These are phyloP conservation scores for Alternaria atra DNA, from an alignment of 2,329 filamentous ascomycete genomes.

Conservation along the genomic window DNA sequence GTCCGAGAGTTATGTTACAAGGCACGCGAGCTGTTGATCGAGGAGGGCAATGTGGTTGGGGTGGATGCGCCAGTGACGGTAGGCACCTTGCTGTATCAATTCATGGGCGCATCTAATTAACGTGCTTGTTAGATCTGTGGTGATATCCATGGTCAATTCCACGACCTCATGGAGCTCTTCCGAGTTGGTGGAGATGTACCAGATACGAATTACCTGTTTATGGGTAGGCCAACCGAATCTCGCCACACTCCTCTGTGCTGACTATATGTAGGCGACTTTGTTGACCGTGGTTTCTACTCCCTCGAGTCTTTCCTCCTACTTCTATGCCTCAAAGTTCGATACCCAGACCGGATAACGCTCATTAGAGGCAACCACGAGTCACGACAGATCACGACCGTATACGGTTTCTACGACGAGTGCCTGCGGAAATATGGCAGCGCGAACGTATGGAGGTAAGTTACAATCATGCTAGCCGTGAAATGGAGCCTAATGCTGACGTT, in stretches of 20 bases:
- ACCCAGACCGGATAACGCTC: slow-evolving; percentile 95
- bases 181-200: slow-evolving; percentile 92
- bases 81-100: slow-evolving; percentile 41
- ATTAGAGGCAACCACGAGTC: slow-evolving; percentile 97
- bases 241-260: background rate
- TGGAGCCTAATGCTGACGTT: background rate
- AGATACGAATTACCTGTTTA: slow-evolving; percentile 96
- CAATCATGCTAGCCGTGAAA: rapidly evolving
- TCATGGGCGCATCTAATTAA: slow-evolving; percentile 10
- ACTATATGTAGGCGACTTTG: slow-evolving; percentile 79
- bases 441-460: slow-evolving; percentile 77
- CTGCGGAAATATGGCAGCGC: slow-evolving; percentile 94
- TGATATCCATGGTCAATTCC: slow-evolving; percentile 96
- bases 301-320: slow-evolving; percentile 96
- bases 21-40: slow-evolving; percentile 92
- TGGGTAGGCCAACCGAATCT: slow-evolving; percentile 69
- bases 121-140: slow-evolving; percentile 66
- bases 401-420: slow-evolving; percentile 98
- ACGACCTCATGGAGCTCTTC: slow-evolving; percentile 96
- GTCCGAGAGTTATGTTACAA: slow-evolving; percentile 98
- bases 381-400: slow-evolving; percentile 94
- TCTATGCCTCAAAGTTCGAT: slow-evolving; percentile 94
- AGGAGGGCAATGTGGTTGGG: slow-evolving; percentile 96
- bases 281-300: slow-evolving; percentile 97
- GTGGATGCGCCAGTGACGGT: slow-evolving; percentile 95